Evolutionary conservation across 2,329 filamentous ascomycete genomes (phyloP), one percentile per base, ranked within the genome.

Genomic region (Penicillium nordicum): DNA sequence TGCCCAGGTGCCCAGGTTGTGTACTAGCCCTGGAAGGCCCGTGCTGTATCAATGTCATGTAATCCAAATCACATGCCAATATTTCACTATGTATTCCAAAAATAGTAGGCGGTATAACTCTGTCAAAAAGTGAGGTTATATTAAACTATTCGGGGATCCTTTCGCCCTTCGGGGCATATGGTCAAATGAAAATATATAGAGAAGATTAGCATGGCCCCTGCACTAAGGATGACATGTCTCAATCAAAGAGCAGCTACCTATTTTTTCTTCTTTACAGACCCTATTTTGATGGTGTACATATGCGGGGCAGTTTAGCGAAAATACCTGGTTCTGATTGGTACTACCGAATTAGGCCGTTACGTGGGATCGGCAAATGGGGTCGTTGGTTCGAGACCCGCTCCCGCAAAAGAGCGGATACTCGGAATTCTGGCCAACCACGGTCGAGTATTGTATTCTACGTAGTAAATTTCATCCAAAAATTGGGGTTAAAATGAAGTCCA

Each of bases 171-270:
- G 75, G 76, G 74, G 58, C 77, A 82, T 82, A 81, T 83, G 80
- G 81, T 84, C 81, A 84, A 82, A 79, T 84, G 80, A 82, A 83
- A 83, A 80, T 80, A 84, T 84, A 85, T 82, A 87, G 84, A 87
- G 84, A 87, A 87, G 83, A 87, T 87, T 88, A 88, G 87, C 86
- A 89, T 89, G 86, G 86, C 86, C 86, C 83, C 83, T 85, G 82
- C 83, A 85, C 89, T 92, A 93, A 93, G 89, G 89, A 92, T 93
- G 89, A 92, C 88, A 92, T 87, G 86, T 21, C 86, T 88, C 81
- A 84, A 86, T 84, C 84, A 88, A 87, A 88, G 86, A 88, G 85
- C 87, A 84, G 82, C 84, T 83, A 81, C 80, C 79, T 80, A 78
- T 84, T 84, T 85, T 87, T 86, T 87, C 85, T 85, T 67, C 21